Evolutionary conservation across 139 green algal genomes (phyloP), one percentile per base, ranked within the genome.

Genomic region (Helicosporidium sp.): DNA sequence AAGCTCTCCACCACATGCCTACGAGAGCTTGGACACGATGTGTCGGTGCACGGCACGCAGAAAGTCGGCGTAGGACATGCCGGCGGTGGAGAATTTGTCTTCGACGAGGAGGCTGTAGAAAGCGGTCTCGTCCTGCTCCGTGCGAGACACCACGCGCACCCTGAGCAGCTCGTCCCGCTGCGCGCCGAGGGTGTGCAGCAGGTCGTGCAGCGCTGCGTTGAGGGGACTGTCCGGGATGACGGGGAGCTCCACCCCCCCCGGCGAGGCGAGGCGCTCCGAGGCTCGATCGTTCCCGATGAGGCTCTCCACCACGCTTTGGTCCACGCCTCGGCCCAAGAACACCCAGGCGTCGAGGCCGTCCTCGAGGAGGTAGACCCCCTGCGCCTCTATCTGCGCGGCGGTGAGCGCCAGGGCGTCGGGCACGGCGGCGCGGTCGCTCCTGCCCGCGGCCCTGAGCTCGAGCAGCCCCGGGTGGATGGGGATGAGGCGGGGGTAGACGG

Each of bases 11-110:
- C 37, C 24, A 6, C 7, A 31, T 20, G n/a, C 7, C 66, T 51
- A 83, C 8, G 31, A 36, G 61, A 86, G 66, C 56, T 71, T 75
- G 55, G 82, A 78, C 57, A 90, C 79, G 33, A 92, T 87, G 25
- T 76, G 60, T 1, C 79, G 52, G 59, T 93, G 82, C 31, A 93
- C 63, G 31, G 73, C 68, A 70, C 82, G 91, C 33, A 93, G 58
- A 54, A 72, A 87, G 59, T 93, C 83, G 27, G 92, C 77, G 50
- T 93, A 93, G 40, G 50, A 73, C 60, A 73, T 72, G 19, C 79
- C 79, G 3, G 55, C 68, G 2, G 43, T 61, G n/a, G 46, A 33
- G 12, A 47, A 63, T 8, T 68, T 52, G 53, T 93, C 83, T 58
- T 93, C 82, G n/a, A 86, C 60, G 53, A 93, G 61, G 22, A 56